phyloP scores from a whole-genome alignment of 2,329 filamentous ascomycete species.

The Helminthosporium solani region DNA sequence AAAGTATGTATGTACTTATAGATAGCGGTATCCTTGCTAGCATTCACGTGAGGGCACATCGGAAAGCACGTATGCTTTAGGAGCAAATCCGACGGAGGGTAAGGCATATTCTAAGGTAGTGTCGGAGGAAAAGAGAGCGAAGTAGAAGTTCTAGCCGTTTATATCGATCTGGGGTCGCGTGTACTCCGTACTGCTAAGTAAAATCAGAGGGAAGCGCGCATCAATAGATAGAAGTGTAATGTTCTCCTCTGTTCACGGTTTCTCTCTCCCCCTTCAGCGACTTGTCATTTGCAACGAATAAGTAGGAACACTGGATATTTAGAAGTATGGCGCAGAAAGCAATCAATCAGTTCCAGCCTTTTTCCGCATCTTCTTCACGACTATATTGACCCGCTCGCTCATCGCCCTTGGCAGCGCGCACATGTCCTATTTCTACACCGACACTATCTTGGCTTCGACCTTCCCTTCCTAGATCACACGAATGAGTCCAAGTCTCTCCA shows the following conservation, averaged over 20 bases:
- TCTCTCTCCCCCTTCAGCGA: no score
- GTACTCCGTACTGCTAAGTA: not conserved
- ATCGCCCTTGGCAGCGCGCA: constrained; percentile 1
- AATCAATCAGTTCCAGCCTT: not conserved
- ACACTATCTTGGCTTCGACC: not conserved
- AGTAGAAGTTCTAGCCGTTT: not conserved
- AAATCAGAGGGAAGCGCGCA: no score
- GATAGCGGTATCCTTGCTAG: not conserved
- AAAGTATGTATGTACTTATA: not conserved
- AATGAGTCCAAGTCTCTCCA: not conserved
- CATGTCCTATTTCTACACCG: not conserved
- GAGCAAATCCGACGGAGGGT: not conserved
- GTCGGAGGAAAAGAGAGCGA: constrained; percentile 1
- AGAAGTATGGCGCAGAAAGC: not conserved
- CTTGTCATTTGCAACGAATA: not conserved
- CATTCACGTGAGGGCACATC: no score
- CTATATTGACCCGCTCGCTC: no score
- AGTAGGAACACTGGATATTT: not conserved
- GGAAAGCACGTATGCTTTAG: not conserved
- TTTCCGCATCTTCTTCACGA: not conserved
- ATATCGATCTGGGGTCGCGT: not conserved
- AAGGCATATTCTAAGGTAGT: not conserved
- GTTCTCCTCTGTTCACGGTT: no score
- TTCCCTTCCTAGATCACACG: not conserved
- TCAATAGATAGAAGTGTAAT: no score